A percentile compares a stretch with the other conserved stretches of the same genome.
phyloP scores from a whole-genome alignment of 148 eudicot species.

The Fagopyrum homotropicum region DNA sequence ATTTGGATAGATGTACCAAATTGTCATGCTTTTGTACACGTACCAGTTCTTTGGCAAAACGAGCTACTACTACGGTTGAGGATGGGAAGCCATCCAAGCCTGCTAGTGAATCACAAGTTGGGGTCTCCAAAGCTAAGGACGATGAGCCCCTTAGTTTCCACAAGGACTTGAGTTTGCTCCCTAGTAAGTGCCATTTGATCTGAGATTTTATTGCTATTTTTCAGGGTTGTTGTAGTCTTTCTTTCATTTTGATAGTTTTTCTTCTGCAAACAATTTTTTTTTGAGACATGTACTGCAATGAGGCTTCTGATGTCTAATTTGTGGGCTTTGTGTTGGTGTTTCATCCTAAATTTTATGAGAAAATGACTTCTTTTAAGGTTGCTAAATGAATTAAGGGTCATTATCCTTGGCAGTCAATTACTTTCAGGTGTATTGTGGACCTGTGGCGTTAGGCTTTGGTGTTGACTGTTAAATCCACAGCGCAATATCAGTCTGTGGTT shows the following conservation, averaged over 20 bases:
- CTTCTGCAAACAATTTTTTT: background rate
- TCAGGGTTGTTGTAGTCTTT: background rate
- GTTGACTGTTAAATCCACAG: background rate
- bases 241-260: background rate
- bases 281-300: background rate
- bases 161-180: constrained; percentile 39
- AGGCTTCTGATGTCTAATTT: background rate
- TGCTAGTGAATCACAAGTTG: constrained; percentile 18
- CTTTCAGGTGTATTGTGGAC: background rate
- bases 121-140: constrained; percentile 10
- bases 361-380: background rate
- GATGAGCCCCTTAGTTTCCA: constrained; percentile 26
- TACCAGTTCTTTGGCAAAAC: constrained; percentile 9
- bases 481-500: background rate
- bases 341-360: background rate
- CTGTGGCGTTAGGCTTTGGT: background rate
- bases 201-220: background rate
- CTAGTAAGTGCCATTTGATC: constrained; percentile 30
- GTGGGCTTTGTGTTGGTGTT: background rate
- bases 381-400: background rate
- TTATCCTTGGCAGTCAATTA: background rate
- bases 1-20: constrained; percentile 19
- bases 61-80: constrained; percentile 26
- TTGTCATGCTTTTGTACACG: constrained; percentile 24
- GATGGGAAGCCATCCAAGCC: constrained; percentile 31